Percentiles rank a stretch among this genome's conserved stretches.
Evolutionary conservation across 805 yeast species (phyloP).

Genomic region (Monosporozyma aerobia): DNA sequence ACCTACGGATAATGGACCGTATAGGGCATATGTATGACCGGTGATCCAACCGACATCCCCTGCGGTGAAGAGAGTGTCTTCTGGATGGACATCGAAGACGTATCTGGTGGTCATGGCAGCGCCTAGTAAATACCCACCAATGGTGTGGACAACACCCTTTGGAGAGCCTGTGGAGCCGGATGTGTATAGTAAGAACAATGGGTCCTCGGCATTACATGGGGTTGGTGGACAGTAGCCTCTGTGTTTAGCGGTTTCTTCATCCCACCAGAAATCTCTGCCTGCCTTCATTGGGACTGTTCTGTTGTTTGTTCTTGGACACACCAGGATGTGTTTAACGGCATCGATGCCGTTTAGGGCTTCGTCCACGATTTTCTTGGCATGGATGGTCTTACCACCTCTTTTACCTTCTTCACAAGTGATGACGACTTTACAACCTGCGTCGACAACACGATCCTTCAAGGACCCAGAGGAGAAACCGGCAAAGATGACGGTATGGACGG

Average conservation of each 20-base stretch:
- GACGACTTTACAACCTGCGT: conserved; percentile 76
- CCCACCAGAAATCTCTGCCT: conserved; percentile 94
- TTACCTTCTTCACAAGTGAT: conserved; percentile 93
- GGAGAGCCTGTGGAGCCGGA: conserved; percentile 98
- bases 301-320: conserved; percentile 80
- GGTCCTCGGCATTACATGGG: conserved; percentile 87
- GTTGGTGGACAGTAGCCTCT: conserved; percentile 82
- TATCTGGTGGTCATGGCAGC: conserved; percentile 87
- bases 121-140: conserved; percentile 91
- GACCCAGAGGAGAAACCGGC: conserved; percentile 96
- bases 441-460: conserved; percentile 78
- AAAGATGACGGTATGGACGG: conserved; percentile 90
- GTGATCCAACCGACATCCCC: conserved; percentile 99
- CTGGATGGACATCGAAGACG: conserved; percentile 84
- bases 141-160: conserved; percentile 92
- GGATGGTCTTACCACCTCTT: conserved; percentile 90
- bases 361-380: conserved; percentile 89
- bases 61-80: conserved; percentile 87
- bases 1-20: conserved; percentile 86
- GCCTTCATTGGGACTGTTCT: conserved; percentile 59
- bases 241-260: conserved; percentile 73
- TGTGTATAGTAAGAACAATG: conserved; percentile 88
- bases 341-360: conserved; percentile 76
- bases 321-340: conserved; percentile 71
- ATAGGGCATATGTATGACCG: conserved; percentile 91